A percentile compares a stretch with the other conserved stretches of the same genome.
Evolutionary conservation across 306 rosid genomes (phyloP).

Genomic region (Fragaria ananassa): DNA sequence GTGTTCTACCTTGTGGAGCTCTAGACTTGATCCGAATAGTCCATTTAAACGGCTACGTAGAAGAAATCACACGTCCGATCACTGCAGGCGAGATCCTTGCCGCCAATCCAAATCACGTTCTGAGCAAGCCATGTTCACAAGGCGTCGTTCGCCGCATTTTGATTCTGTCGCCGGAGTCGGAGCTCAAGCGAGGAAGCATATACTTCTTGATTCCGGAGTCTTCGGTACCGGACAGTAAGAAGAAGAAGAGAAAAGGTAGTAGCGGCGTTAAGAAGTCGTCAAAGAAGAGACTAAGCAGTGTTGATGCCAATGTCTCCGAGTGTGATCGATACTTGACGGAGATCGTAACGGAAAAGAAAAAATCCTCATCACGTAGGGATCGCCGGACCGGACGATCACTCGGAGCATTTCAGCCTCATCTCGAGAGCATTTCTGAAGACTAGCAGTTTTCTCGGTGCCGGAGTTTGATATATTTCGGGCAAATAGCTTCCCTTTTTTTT

Average conservation of each 20-base stretch:
- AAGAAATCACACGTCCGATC: conserved; percentile 65
- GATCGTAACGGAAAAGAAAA: conserved; percentile 46
- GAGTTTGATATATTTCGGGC: conserved; percentile 22
- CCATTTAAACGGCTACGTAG: conserved; percentile 78
- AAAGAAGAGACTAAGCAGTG: conserved; percentile 25
- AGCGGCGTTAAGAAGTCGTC: conserved; percentile 27
- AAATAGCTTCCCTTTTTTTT: conserved; percentile 3
- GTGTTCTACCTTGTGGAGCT: conserved; percentile 94
- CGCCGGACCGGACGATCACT: conserved; percentile 46
- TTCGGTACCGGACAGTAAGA: conserved; percentile 49
- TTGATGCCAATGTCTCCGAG: background rate
- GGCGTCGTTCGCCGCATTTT: conserved; percentile 69
- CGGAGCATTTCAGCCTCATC: conserved; percentile 67
- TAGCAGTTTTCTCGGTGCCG: conserved; percentile 32
- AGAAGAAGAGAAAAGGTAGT: conserved; percentile 26
- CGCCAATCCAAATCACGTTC: conserved; percentile 77
- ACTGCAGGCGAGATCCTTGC: conserved; percentile 70
- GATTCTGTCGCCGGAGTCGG: conserved; percentile 78
- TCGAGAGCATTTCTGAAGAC: conserved; percentile 72
- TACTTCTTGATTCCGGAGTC: conserved; percentile 83
- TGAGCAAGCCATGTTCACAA: conserved; percentile 72
- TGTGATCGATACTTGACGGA: conserved; percentile 25
- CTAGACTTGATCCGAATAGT: conserved; percentile 84
- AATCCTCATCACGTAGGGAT: conserved; percentile 44
- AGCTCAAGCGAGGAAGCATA: conserved; percentile 82